Evolutionary conservation across 148 eudicot species (phyloP), one percentile per base, ranked within the genome.

Genomic region (Rhododendron simsii): DNA sequence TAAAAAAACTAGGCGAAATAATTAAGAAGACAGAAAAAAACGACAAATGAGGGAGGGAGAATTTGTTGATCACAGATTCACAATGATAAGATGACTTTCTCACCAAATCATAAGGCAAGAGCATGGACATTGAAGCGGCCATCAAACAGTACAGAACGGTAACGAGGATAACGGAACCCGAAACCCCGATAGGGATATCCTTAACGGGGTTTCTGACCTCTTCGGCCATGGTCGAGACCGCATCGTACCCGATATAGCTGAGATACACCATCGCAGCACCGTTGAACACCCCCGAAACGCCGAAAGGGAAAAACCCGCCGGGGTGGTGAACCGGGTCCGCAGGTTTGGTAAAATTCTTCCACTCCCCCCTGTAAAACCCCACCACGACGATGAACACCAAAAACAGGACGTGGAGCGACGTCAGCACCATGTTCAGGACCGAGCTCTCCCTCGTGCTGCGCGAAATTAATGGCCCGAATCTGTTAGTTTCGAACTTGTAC

Each of bases 161-260:
- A 26, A 96, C 99, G 50, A 96, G 51, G 20, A 93, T 87, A 48
- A 96, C 99, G 5, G 99, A 96, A 59, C 99, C 99, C n/a, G 96
- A 91, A 18, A 96, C 95, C 0, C 97, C 99, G 59, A 94, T 80
- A 1, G 99, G 99, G 12, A 96, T 96, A 86, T 96, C 94, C 81
- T 89, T 95, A 2, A 91, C 90, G 23, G 99, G 98, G 88, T 95
- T 90, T 81, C 85, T 89, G 5, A 95, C 99, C 82, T 96, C 99
- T 82, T 96, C 99, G 0, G 99, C 98, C 98, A 96, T 91, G 45
- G 99, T 96, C 4, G 99, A 96, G 55, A 96, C 99, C 44, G 98
- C 98, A 83, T 96, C 99, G 85, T 96, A 96, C 1, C 99, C 99
- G 9, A 96, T 95, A 81, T 92, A 96, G 84, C 98, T 95, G 76